Percentiles rank a stretch among this genome's conserved stretches.
phyloP scores from a whole-genome alignment of 257 asterid species.

The Primulina tabacum region DNA sequence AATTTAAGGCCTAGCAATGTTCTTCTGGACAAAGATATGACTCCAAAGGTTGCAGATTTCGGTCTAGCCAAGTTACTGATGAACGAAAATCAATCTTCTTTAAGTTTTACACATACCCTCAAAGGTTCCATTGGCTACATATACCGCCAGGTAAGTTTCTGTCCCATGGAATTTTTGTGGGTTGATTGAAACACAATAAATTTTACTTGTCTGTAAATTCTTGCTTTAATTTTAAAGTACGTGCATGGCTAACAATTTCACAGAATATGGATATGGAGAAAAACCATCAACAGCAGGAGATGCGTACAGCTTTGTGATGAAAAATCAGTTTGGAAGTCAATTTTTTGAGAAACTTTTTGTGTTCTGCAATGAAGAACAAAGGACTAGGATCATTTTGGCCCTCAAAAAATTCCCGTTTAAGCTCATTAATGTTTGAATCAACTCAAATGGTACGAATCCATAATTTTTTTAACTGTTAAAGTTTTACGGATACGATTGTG shows the following conservation, averaged over 20 bases:
- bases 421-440: too few relatives aligned
- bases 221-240: too few relatives aligned
- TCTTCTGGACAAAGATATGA: conserved; percentile 53
- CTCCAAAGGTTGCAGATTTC: conserved; percentile 57
- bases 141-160: conserved; percentile 51
- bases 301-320: conserved; percentile 62
- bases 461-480: too few relatives aligned
- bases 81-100: conserved; percentile 24
- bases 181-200: background rate
- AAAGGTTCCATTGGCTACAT: conserved; percentile 73
- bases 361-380: too few relatives aligned
- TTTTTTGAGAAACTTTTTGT: too few relatives aligned
- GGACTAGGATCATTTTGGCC: too few relatives aligned
- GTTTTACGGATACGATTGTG: too few relatives aligned
- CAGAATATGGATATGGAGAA: conserved; percentile 58
- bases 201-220: background rate
- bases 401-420: too few relatives aligned
- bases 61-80: conserved; percentile 51
- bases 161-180: background rate
- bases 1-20: conserved; percentile 59
- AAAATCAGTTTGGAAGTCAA: too few relatives aligned
- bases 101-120: conserved; percentile 43
- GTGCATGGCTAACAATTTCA: background rate
- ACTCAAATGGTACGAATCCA: too few relatives aligned
- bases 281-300: conserved; percentile 53